phyloP scores from a whole-genome alignment of 75 land plant species.

The Picea sitchensis region DNA sequence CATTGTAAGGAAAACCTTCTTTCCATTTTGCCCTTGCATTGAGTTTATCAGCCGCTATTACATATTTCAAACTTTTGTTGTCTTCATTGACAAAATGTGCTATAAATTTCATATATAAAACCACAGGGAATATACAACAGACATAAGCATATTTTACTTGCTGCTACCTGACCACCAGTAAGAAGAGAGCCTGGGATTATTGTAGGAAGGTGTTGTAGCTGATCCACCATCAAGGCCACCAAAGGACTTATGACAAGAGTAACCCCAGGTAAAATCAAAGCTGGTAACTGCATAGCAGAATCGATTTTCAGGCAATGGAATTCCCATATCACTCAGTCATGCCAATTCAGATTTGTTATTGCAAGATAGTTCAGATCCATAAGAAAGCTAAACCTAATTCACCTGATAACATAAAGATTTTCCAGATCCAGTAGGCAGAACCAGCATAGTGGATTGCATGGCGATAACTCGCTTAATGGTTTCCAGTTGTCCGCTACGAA shows the following conservation, averaged over 20 bases:
- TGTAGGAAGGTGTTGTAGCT: conserved; percentile 70
- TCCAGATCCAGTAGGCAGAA: conserved; percentile 95
- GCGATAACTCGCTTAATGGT: conserved; percentile 67
- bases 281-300: conserved; percentile 54
- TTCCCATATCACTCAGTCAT: background rate
- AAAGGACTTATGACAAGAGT: conserved; percentile 93
- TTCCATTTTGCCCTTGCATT: background rate
- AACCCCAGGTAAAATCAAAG: conserved; percentile 77
- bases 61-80: background rate
- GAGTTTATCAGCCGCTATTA: background rate
- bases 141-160: background rate
- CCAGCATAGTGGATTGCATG: conserved; percentile 82
- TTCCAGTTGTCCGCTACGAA: conserved; percentile 82
- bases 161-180: conserved; percentile 73
- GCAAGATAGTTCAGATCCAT: background rate
- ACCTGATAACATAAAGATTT: conserved; percentile 96
- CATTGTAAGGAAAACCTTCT: conserved; percentile 1
- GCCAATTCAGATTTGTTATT: background rate
- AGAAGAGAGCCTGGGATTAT: conserved; percentile 71
- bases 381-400: conserved; percentile 1
- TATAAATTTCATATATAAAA: background rate
- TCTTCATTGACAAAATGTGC: background rate
- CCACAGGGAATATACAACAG: background rate
- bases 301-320: background rate
- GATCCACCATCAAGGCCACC: conserved; percentile 95